These are phyloP conservation scores for Purpureocillium lavendulum DNA, from an alignment of 2,329 filamentous ascomycete species.

Conservation along the genomic window DNA sequence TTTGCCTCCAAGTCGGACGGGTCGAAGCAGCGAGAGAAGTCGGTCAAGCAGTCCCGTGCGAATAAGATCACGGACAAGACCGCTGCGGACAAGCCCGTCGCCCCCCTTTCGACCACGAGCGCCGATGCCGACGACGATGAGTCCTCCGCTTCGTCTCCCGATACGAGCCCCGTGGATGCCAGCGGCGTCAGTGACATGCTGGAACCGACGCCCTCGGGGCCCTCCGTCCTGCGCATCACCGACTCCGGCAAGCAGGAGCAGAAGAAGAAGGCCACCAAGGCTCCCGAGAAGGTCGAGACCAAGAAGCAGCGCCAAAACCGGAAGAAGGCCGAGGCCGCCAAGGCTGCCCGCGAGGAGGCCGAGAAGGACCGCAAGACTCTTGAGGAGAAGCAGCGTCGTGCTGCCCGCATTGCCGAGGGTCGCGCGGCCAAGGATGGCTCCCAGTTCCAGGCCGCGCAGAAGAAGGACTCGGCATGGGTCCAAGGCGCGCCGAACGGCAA, in stretches of 20 bases:
- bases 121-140: conserved; percentile 76
- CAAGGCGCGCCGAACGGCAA: conserved; percentile 24
- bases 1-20: conserved; percentile 44
- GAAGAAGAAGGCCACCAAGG: conserved; percentile 54
- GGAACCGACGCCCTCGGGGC: conserved; percentile 58
- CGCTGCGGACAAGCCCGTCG: conserved; percentile 36
- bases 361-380: conserved; percentile 70
- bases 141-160: conserved; percentile 61
- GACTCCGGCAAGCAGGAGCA: conserved; percentile 55
- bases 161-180: conserved; percentile 45
- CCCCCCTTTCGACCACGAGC: conserved; percentile 63
- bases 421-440: conserved; percentile 75
- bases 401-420: conserved; percentile 74
- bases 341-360: conserved; percentile 63
- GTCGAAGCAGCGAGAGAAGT: conserved; percentile 58
- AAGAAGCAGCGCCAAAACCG: conserved; percentile 96
- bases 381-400: conserved; percentile 75
- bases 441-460: conserved; percentile 40
- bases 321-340: conserved; percentile 77
- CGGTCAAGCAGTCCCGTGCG: conserved; percentile 60
- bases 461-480: conserved; percentile 34
- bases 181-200: conserved; percentile 88
- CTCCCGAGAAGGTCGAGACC: conserved; percentile 62
- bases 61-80: conserved; percentile 38
- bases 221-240: conserved; percentile 72